Conservation (phyloP, 768 basidiomycete species). For the Coprinellus aureogranulatus region DNA sequence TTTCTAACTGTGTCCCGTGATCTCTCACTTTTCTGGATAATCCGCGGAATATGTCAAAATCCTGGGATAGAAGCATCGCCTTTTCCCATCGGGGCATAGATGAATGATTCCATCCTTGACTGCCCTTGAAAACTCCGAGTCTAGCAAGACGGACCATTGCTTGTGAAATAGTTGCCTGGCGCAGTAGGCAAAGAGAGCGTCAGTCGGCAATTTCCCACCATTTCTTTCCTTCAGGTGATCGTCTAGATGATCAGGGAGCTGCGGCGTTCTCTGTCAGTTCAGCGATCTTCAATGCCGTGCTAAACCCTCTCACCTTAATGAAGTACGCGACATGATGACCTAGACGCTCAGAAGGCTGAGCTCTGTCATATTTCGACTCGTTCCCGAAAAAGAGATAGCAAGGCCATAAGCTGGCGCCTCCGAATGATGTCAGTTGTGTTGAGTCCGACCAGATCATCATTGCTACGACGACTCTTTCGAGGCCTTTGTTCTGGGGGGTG, state of each 20-base stretch:
- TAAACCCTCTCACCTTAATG: not conserved
- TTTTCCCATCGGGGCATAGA: conserved; percentile 1
- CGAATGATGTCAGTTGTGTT: conserved; percentile 17
- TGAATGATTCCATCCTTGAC: not conserved
- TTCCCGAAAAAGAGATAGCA: conserved; percentile 6
- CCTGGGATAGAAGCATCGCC: conserved; percentile 1
- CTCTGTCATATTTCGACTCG: conserved; percentile 16
- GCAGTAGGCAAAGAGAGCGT: not conserved
- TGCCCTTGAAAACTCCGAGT: not conserved
- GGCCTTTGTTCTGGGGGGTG: not conserved
- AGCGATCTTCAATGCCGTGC: too few relatives aligned
- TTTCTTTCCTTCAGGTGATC: conserved; percentile 1
- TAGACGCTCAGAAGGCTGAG: conserved; percentile 8
- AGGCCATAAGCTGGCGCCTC: conserved; percentile 17
- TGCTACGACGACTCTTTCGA: conserved; percentile 19
- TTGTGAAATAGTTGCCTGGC: not conserved
- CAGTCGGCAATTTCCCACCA: not conserved
- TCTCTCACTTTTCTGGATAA: conserved; percentile 5
- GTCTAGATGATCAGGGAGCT: not conserved
- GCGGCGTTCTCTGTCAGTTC: too few relatives aligned
- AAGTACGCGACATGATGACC: conserved; percentile 20
- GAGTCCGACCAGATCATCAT: conserved; percentile 26
- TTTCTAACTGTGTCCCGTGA: not conserved
- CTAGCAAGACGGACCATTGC: conserved; percentile 2
- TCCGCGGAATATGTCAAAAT: conserved; percentile 7